Evolutionary conservation across 2,329 filamentous ascomycete genomes (phyloP), one percentile per base, ranked within the genome.

Genomic region (Paracoccidioides lutzii): DNA sequence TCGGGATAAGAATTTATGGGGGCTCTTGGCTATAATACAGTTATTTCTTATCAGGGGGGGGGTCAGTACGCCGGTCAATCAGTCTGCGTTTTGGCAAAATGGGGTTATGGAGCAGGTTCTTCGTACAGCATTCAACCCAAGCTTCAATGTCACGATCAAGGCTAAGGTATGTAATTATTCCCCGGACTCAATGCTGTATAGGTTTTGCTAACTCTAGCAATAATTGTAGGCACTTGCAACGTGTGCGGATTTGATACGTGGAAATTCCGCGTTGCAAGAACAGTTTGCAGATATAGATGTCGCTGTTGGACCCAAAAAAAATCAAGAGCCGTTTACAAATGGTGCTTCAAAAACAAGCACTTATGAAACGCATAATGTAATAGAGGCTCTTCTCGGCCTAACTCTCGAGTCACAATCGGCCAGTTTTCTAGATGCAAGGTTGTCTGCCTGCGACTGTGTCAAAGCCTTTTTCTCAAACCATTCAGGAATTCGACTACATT

Each of bases 381-480:
- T 98, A 64, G 91, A 97, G 69, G 93, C 88, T 1, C 76, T 98
- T 15, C 76, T 98, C 50, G 89, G 96, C 62, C 75, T 96, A 45
- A 84, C 86, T 0, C 75, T 98, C 7, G 83, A 83, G 55, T 76
- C 85, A 28, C 78, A 84, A 35, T 75, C 83, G 0, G 72, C 81
- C 22, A 78, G 83, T 53, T 77, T 87, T 40, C 87, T 95, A 62
- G 85, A 95, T 69, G 77, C 91, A 41, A 84, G 93, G 30, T 81
- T 90, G 65, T 87, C 91, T 22, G 90, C 88, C 28, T 93, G 87
- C 67, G 85, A 91, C 63, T 95, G 91, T 65, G 81, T 98, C 59
- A 90, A 95, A 69, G 89, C 93, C 2, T 98, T 98, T 69, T 89
- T 96, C 64, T 83, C 81, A 63, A 83, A 85, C 48, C 90, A 97